Base-by-base conservation (phyloP, 1,284 basidiomycete species). In the Filobasidium uniguttulatum region DNA sequence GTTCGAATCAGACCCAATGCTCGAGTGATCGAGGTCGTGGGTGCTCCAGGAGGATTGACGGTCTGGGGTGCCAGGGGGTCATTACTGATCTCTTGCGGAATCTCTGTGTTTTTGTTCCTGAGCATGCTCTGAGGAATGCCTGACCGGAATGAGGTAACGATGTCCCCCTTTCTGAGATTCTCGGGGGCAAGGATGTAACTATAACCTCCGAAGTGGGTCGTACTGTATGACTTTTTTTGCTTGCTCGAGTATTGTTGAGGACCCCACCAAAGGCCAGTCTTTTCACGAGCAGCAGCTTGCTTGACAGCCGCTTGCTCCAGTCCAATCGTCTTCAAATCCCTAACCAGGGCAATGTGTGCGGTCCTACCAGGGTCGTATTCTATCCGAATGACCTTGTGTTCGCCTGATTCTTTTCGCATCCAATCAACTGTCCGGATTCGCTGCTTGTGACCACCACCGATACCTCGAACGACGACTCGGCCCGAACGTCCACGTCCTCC, bases 281-380 rank as follows among this genome's bases (percentile, higher is more conserved):
- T 1, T 72, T 69, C 40, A 12, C 14, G 7, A 4, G 40, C 29
- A 1, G 33, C 26, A 19, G 45, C 48, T n/a, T 40, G 34, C 34
- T 49, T 30, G 30, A 38, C 49, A 17, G 44, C n/a, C 22, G 38
- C 9, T 12, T 29, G 15, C 17, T 15, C 44, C 14, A 51, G 54
- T 9, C 48, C 46, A 12, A 60, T 57, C 25, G 55, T 46, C 8
- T 59, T 79, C 3, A 62, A 53, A 25, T 60, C 59, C 51, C 61
- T 60, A 57, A 97, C 64, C 48, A 98, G 76, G 1, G 93, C 93
- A 61, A 98, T 91, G 68, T 98, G 94, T 3, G 86, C 88, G 37
- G 82, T 85, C 45, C 93, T 77, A 28, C 86, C 85, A 0, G 93
- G 93, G 72, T 98, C 93, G 66, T 96, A 98, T 70, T 98, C 93